A percentile compares a stretch with the other conserved stretches of the same genome.
Conservation (phyloP, 306 rosid species). For the Sechiopsis laciniata region DNA sequence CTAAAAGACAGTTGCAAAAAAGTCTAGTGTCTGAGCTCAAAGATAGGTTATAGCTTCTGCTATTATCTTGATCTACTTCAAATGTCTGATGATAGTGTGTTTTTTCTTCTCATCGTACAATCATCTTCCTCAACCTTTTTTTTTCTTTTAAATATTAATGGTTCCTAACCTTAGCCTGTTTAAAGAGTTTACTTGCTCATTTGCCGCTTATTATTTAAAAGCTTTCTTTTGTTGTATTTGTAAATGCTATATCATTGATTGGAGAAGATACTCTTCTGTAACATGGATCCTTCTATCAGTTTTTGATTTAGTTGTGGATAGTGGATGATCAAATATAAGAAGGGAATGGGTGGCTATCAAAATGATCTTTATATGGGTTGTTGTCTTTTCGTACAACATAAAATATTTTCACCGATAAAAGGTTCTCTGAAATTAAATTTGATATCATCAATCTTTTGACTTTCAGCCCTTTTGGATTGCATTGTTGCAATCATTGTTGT, state of each 20-base stretch:
- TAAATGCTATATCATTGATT: not conserved
- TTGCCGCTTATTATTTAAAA: not conserved
- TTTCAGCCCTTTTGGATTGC: not conserved
- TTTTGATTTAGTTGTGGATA: not conserved
- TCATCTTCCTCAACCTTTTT: not conserved
- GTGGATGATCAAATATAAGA: not conserved
- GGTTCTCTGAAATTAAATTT: not conserved
- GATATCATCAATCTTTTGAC: constrained; percentile 7
- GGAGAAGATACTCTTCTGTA: not conserved
- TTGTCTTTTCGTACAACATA: not conserved
- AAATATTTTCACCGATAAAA: not conserved
- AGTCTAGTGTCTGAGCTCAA: no score
- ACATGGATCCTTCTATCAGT: not conserved
- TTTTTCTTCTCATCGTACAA: not conserved
- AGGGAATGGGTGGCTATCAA: constrained; percentile 12
- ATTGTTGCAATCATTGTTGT: not conserved
- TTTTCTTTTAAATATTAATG: not conserved
- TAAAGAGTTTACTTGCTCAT: not conserved
- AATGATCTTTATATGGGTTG: not conserved
- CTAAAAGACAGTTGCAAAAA: no score
- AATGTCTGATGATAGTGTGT: no score
- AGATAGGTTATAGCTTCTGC: no score
- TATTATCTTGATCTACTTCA: no score
- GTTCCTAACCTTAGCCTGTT: not conserved
- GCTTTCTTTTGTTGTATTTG: not conserved